These are phyloP conservation scores for Rhododendron henanense DNA, from an alignment of 148 eudicot species.

Conservation along the genomic window DNA sequence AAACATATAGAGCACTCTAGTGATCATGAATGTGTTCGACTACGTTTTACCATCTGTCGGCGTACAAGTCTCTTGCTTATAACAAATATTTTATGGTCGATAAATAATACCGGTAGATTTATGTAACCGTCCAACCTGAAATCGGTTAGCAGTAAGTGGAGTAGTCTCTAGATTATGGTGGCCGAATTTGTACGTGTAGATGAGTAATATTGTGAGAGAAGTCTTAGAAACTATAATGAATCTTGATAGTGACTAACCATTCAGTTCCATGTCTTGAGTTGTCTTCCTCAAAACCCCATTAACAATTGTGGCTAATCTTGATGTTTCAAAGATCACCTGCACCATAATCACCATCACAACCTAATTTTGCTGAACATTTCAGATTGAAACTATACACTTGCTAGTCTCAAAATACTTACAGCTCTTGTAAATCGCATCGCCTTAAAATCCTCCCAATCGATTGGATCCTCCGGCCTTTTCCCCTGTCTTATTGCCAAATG, in stretches of 20 bases:
- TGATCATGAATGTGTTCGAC: background rate
- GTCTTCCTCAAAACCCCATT: slow-evolving; percentile 97
- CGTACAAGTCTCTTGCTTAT: background rate
- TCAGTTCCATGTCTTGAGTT: slow-evolving; percentile 84
- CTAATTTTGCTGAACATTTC: background rate
- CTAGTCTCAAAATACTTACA: slow-evolving; percentile 38
- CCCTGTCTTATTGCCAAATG: slow-evolving; percentile 75
- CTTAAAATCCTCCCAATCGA: slow-evolving; percentile 77
- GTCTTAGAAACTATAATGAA: background rate
- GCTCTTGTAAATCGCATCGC: slow-evolving; percentile 93
- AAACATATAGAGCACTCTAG: background rate
- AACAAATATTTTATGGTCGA: background rate
- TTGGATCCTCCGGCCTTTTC: slow-evolving; percentile 70
- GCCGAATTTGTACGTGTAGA: background rate
- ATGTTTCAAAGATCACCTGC: slow-evolving; percentile 95
- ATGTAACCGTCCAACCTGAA: background rate
- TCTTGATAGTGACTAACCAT: slow-evolving; percentile 49
- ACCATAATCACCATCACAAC: background rate
- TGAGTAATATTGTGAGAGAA: background rate
- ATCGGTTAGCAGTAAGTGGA: background rate
- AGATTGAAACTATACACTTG: background rate
- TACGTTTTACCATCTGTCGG: too few relatives aligned
- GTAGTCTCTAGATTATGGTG: background rate
- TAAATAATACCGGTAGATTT: background rate
- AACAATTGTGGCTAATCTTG: slow-evolving; percentile 93